phyloP scores from a whole-genome alignment of 169 alveolate genomes.

The Miamiensis avidus region DNA sequence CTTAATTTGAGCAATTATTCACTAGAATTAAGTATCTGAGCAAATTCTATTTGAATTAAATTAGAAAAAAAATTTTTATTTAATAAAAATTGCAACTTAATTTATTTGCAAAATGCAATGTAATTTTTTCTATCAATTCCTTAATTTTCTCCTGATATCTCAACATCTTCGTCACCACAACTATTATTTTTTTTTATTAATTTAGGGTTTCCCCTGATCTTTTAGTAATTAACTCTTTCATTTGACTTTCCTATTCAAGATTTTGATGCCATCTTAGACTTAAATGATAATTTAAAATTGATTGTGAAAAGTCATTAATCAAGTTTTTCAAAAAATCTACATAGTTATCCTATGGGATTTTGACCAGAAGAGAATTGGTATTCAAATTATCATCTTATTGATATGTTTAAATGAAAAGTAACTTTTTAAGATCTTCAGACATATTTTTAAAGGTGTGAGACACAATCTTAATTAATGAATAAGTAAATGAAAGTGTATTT shows the following conservation, averaged over 20 bases:
- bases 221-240: too few relatives aligned
- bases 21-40: background rate
- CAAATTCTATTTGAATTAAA: background rate
- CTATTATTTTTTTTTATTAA: too few relatives aligned
- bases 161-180: too few relatives aligned
- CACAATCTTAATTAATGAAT: too few relatives aligned
- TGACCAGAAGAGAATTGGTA: background rate
- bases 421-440: too few relatives aligned
- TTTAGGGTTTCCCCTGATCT: background rate
- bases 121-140: too few relatives aligned
- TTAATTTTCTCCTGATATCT: too few relatives aligned
- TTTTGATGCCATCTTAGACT: background rate
- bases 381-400: background rate
- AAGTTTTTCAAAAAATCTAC: background rate
- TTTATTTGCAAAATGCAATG: background rate
- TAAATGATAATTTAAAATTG: background rate
- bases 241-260: background rate
- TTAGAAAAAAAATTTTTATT: background rate
- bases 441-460: too few relatives aligned
- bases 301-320: background rate
- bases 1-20: too few relatives aligned
- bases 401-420: too few relatives aligned
- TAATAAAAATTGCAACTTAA: too few relatives aligned
- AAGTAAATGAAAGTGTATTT: too few relatives aligned
- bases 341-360: background rate